Evolutionary conservation across 805 yeast genomes (phyloP), one percentile per base, ranked within the genome.

Genomic region (Blastobotrys muscicola): DNA sequence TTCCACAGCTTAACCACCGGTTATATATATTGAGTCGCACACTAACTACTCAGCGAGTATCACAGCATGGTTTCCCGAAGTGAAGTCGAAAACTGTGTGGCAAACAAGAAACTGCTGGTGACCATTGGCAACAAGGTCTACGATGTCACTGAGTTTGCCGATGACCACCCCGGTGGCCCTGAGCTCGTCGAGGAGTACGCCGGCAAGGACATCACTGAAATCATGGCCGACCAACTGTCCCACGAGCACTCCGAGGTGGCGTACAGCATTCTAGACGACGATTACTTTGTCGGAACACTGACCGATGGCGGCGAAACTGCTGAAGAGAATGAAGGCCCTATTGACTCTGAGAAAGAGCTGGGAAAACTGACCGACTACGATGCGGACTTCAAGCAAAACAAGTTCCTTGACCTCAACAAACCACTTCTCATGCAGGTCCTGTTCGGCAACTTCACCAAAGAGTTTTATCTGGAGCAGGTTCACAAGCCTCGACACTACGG

Each of bases 401-500:
- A 82, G 60, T 92, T 92, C 62, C 69, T 92, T 54, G 97, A 92
- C 62, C 74, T 92, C 57, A 78, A 73, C 53, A 78, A 76, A 60
- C 94, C 98, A 1, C 69, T 92, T 54, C 66, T 92, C 36, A 58
- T 76, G 63, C 98, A 92, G 68, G 85, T 92, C 38, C 65, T 86
- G 44, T 70, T 75, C 48, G 78, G 87, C 35, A 72, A 74, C 31
- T 92, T 87, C 71, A 59, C 83, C 35, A 90, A 85, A 60, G 94
- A 85, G 36, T 90, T 92, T 58, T 92, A 92, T 63, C 71, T 92
- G 58, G 95, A 87, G 60, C 97, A 92, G 66, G 92, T 92, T 36
- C 98, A 92, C 64, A 79, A 97, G 65, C 98, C 98, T 43, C 80
- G 98, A 61, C 98, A 92, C 64, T 92, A 89, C 60, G 97, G 97